A percentile compares a stretch with the other conserved stretches of the same genome.
Conservation (phyloP, 176 grass and related monocot species). For the Oryza glumipatula region DNA sequence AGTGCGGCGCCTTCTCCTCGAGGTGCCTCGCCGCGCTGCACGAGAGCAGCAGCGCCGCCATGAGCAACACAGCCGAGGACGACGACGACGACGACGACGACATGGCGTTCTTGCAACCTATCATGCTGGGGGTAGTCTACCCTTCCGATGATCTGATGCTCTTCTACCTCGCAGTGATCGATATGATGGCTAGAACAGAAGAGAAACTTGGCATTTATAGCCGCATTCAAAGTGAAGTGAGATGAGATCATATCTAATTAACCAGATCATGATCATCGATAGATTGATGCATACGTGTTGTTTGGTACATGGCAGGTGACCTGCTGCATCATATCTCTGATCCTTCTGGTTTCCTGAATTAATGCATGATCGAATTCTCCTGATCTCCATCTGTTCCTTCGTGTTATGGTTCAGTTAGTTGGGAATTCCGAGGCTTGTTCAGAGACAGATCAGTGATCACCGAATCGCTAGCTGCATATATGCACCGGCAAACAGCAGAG, state of each 20-base stretch:
- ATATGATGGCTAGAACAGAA: neutral
- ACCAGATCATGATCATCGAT: neutral
- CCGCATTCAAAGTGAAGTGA: neutral
- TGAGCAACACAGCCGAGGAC: neutral
- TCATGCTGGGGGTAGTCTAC: neutral
- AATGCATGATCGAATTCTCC: neutral
- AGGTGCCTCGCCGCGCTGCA: constrained; percentile 29
- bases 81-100: neutral
- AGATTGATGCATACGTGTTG: neutral
- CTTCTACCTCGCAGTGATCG: neutral
- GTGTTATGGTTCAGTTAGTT: neutral
- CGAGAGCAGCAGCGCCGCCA: constrained; percentile 32
- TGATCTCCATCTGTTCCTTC: neutral
- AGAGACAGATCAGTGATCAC: neutral
- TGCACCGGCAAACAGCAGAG: neutral
- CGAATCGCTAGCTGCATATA: neutral
- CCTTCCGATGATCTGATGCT: neutral
- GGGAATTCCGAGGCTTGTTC: neutral
- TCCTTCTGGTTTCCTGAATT: neutral
- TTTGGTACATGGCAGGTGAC: constrained; percentile 14
- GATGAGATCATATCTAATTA: neutral
- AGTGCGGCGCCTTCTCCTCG: constrained; percentile 23
- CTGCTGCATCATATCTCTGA: neutral
- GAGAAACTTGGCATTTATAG: constrained; percentile 14
- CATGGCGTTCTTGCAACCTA: constrained; percentile 7